These are phyloP conservation scores for Clonostachys solani DNA, from an alignment of 2,329 filamentous ascomycete genomes.

Conservation along the genomic window DNA sequence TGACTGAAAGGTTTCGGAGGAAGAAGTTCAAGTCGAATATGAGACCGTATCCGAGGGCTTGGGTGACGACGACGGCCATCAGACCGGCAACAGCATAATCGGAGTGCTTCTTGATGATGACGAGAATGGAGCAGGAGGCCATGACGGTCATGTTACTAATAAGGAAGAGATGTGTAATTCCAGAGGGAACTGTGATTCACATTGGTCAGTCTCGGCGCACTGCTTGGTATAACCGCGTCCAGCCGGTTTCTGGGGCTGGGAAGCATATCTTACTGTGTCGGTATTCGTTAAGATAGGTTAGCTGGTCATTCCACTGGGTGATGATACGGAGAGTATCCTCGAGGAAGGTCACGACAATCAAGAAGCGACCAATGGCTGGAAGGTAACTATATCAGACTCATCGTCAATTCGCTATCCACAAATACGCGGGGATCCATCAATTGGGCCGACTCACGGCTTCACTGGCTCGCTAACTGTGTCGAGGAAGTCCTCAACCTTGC, in stretches of 20 bases:
- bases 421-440: not conserved
- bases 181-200: constrained; percentile 65
- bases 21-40: constrained; percentile 99
- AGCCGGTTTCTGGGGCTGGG: not conserved
- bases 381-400: constrained; percentile 61
- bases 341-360: constrained; percentile 97
- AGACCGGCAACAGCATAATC: constrained; percentile 90
- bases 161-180: constrained; percentile 90
- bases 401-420: not conserved
- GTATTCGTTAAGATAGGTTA: constrained; percentile 89
- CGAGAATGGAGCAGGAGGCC: constrained; percentile 73
- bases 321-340: constrained; percentile 95
- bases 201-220: not conserved
- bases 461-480: constrained; percentile 85
- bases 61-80: constrained; percentile 84
- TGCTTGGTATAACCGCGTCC: not conserved
- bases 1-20: constrained; percentile 95
- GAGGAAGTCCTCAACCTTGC: constrained; percentile 94
- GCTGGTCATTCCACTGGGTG: constrained; percentile 95
- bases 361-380: constrained; percentile 90
- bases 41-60: constrained; percentile 93
- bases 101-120: constrained; percentile 89
- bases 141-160: constrained; percentile 87
- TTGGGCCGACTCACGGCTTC: constrained; percentile 66
- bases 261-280: constrained; percentile 71